Percentiles rank a stretch among this genome's conserved stretches.
These are phyloP conservation scores for Stachybotrys elegans DNA, from an alignment of 2,329 filamentous ascomycete species.

Conservation along the genomic window DNA sequence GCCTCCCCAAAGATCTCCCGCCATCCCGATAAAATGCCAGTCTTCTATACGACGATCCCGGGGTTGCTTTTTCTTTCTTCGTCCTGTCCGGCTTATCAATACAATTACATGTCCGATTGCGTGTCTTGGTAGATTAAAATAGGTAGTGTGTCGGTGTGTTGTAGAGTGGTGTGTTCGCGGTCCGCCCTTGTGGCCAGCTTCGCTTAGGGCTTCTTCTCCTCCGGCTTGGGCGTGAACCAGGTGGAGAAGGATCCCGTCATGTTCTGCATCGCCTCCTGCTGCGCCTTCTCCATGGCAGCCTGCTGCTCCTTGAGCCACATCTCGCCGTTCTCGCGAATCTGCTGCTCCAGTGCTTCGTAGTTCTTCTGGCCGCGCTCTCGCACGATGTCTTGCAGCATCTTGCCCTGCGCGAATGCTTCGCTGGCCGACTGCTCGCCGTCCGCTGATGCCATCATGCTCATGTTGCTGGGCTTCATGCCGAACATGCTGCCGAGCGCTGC, in stretches of 20 bases:
- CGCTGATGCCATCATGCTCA: slow-evolving; percentile 53
- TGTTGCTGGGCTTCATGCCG: slow-evolving; percentile 68
- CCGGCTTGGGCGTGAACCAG: slow-evolving; percentile 17
- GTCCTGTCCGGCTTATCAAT: too few species aligned
- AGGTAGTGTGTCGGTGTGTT: too few species aligned
- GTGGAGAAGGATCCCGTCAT: slow-evolving; percentile 72
- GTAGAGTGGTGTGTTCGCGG: neutral
- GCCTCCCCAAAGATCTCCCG: too few species aligned
- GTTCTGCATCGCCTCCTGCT: slow-evolving; percentile 85
- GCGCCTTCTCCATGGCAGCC: slow-evolving; percentile 78
- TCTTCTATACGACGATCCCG: too few species aligned
- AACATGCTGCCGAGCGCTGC: slow-evolving; percentile 66
- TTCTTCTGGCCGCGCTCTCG: slow-evolving; percentile 86
- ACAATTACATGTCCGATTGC: too few species aligned
- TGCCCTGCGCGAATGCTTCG: slow-evolving; percentile 82
- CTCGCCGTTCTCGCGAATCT: slow-evolving; percentile 89
- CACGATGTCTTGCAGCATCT: slow-evolving; percentile 95
- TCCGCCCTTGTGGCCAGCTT: too few species aligned
- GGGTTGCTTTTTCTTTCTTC: neutral
- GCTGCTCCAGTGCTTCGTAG: slow-evolving; percentile 83
- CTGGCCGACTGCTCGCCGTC: slow-evolving; percentile 66
- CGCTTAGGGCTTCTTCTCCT: slow-evolving; percentile 19
- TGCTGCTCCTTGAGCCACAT: slow-evolving; percentile 96
- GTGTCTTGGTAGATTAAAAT: too few species aligned
- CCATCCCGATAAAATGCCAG: too few species aligned